Percentiles rank a stretch among this genome's conserved stretches.
Conservation (phyloP, 805 yeast genomes). For the Saccharomycopsis sp. region DNA sequence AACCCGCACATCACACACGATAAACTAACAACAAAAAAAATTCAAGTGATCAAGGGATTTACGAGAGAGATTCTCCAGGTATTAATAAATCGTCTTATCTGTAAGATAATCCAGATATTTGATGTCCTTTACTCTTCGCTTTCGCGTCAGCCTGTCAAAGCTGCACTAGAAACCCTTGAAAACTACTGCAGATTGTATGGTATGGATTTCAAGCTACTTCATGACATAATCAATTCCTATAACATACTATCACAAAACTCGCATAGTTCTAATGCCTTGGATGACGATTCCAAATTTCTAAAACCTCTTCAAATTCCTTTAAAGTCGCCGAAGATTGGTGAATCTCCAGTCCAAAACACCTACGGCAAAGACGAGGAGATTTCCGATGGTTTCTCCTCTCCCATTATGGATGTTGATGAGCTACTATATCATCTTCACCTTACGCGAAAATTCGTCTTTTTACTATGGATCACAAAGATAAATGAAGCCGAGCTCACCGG, state of each 20-base stretch:
- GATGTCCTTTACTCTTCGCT: neutral
- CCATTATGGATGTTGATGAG: neutral
- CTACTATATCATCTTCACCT: constrained; percentile 7
- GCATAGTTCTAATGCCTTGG: neutral
- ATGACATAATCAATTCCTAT: neutral
- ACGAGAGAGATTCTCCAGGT: neutral
- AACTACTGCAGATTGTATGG: neutral
- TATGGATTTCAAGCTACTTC: neutral
- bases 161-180: neutral
- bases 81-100: neutral
- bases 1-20: neutral
- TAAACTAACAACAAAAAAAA: neutral
- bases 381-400: neutral
- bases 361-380: neutral
- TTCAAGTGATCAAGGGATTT: neutral
- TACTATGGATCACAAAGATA: constrained; percentile 1
- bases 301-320: constrained; percentile 9
- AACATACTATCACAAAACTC: neutral
- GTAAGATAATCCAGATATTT: neutral
- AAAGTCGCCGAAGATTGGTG: constrained; percentile 4
- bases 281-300: neutral
- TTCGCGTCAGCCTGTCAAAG: neutral
- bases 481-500: constrained; percentile 3
- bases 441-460: constrained; percentile 9
- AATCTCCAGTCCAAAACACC: neutral